phyloP scores from a whole-genome alignment of 495 filamentous ascomycete genomes.

The Neurospora sp. region DNA sequence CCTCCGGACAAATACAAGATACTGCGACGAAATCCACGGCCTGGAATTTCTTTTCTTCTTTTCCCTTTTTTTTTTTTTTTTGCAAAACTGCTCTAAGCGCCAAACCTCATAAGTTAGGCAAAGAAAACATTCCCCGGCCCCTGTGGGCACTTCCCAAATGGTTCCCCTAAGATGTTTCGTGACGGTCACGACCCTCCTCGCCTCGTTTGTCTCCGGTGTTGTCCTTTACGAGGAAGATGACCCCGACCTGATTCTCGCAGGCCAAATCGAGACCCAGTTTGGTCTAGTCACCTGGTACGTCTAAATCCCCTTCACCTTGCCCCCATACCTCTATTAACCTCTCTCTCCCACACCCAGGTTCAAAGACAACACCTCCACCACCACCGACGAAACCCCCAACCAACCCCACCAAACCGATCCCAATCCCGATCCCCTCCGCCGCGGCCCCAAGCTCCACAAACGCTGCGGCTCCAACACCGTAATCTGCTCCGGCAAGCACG shows the following conservation, averaged over 20 bases:
- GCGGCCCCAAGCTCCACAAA: neutral
- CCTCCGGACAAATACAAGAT: neutral
- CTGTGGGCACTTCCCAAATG: neutral
- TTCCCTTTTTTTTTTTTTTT: neutral
- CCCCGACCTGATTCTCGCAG: neutral
- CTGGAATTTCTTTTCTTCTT: neutral
- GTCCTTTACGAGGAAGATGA: neutral
- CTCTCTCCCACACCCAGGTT: neutral
- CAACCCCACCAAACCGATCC: neutral
- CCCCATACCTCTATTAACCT: neutral
- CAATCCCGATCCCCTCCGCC: neutral
- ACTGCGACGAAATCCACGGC: neutral
- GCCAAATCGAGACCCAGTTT: neutral
- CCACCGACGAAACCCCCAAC: neutral
- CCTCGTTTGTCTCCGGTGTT: neutral
- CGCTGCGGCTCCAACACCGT: neutral
- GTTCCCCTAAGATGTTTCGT: neutral
- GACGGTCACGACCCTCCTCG: neutral
- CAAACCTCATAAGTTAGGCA: neutral
- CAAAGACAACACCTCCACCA: neutral
- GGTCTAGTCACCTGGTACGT: neutral
- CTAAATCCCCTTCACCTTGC: neutral
- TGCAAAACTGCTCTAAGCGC: neutral
- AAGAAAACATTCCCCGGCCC: neutral
- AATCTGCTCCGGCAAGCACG: neutral